Evolutionary conservation across 2,329 filamentous ascomycete species (phyloP).

Genomic region (Aspergillus tamarii): DNA sequence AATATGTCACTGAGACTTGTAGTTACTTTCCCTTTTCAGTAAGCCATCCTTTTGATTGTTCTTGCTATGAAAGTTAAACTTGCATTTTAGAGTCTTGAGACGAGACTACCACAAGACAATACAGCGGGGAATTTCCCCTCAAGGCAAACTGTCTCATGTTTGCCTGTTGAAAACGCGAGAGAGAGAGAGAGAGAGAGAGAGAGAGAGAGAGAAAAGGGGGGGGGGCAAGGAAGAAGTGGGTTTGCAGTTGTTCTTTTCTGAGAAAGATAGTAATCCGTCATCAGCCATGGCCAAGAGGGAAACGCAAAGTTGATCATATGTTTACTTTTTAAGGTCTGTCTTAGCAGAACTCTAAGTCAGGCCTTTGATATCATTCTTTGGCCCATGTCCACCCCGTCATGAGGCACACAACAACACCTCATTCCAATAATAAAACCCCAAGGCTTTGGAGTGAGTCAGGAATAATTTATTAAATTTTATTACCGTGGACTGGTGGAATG

Average conservation of each 20-base stretch:
- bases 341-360: conserved; percentile 4
- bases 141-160: conserved; percentile 5
- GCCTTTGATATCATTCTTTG: background rate
- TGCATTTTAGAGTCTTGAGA: background rate
- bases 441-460: conserved; percentile 7
- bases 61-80: conserved; percentile 4
- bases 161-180: background rate
- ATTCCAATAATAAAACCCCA: background rate
- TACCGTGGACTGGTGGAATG: background rate
- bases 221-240: background rate
- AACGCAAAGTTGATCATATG: conserved; percentile 5
- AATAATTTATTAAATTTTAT: background rate
- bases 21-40: conserved; percentile 7
- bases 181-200: background rate
- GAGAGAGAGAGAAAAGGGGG: background rate
- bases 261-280: background rate
- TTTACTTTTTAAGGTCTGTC: conserved; percentile 5
- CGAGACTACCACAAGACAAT: background rate
- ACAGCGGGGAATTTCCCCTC: background rate
- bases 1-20: background rate
- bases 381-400: background rate
- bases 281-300: background rate
- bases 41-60: background rate
- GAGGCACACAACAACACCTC: background rate
- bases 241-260: background rate